A percentile compares a stretch with the other conserved stretches of the same genome.
phyloP scores from a whole-genome alignment of 2,329 filamentous ascomycete species.

The Colletotrichum incanum region DNA sequence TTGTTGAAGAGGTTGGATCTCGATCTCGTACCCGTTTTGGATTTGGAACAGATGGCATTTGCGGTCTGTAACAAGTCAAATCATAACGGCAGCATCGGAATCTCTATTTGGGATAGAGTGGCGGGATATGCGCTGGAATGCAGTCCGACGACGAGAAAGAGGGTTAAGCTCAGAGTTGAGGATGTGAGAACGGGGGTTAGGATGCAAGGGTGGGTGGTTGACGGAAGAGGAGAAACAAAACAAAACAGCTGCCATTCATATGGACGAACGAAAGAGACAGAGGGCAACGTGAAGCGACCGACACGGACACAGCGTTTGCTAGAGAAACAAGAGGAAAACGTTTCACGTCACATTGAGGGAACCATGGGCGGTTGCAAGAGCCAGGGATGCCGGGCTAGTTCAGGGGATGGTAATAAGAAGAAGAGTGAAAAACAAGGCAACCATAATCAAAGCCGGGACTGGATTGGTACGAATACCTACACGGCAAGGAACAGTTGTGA shows the following conservation, averaged over 20 bases:
- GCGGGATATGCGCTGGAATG: neutral
- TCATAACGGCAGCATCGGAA: neutral
- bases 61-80: neutral
- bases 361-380: conserved; percentile 22
- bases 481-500: neutral
- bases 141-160: neutral
- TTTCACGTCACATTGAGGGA: conserved; percentile 37
- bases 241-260: conserved; percentile 1
- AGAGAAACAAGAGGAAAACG: conserved; percentile 28
- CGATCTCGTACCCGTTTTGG: neutral
- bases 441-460: neutral
- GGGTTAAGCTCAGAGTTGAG: neutral
- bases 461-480: too few species aligned
- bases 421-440: neutral
- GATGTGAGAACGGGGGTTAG: neutral
- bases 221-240: neutral
- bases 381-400: conserved; percentile 31
- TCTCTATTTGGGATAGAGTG: neutral
- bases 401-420: neutral
- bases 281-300: neutral
- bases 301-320: conserved; percentile 17
- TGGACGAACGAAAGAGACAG: neutral
- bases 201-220: neutral
- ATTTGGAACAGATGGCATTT: neutral
- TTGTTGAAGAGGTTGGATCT: neutral